Evolutionary conservation across 1,284 basidiomycete species (phyloP).

Genomic region (Melampsora larici-populina): DNA sequence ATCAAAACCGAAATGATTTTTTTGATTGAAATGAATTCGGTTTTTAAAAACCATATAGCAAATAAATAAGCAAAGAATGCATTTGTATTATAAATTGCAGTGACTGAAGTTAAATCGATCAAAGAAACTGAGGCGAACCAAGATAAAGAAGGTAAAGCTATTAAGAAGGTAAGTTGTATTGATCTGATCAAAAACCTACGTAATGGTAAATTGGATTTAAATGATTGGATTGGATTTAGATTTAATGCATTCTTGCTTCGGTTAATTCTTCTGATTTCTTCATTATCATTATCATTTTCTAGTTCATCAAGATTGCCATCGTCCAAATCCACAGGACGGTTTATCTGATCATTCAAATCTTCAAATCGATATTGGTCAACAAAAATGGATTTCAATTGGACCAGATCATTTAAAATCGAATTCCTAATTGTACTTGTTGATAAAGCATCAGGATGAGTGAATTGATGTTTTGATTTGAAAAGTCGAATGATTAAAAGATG

Average conservation of each 20-base stretch:
- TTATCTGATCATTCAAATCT: too few species aligned
- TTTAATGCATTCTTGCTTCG: too few species aligned
- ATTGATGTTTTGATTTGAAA: neutral
- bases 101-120: constrained; percentile 19
- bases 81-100: constrained; percentile 29
- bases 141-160: constrained; percentile 13
- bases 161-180: constrained; percentile 11
- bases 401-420: too few species aligned
- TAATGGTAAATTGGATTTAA: neutral
- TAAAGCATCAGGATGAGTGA: neutral
- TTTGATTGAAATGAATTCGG: neutral
- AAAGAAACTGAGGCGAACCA: constrained; percentile 16
- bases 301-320: too few species aligned
- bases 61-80: constrained; percentile 20
- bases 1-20: constrained; percentile 9
- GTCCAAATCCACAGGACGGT: too few species aligned
- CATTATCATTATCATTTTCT: too few species aligned
- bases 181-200: constrained; percentile 1
- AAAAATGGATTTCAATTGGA: too few species aligned
- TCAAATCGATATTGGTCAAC: too few species aligned
- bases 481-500: constrained; percentile 13
- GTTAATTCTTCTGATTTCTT: too few species aligned
- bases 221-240: too few species aligned
- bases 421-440: too few species aligned
- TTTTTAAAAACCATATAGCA: neutral